Conservation (phyloP, 208 protist genomes). For the Blastocrithidia nonstop region DNA sequence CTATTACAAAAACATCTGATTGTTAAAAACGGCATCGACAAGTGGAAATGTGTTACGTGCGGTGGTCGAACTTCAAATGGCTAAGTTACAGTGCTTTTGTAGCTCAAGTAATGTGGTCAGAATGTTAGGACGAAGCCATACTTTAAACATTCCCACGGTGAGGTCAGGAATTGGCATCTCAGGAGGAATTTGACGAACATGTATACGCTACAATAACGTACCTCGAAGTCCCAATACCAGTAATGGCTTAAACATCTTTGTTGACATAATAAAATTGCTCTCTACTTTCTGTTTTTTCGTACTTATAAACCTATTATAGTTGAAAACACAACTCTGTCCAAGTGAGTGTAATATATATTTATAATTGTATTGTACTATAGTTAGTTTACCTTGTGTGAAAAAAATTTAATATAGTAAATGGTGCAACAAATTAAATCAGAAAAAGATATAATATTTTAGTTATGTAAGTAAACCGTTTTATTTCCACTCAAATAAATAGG, state of each 20-base stretch:
- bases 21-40: constrained; percentile 54
- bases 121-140: constrained; percentile 72
- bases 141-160: constrained; percentile 49
- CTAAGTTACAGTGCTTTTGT: constrained; percentile 57
- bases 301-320: not conserved
- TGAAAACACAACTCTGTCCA: not conserved
- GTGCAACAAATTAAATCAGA: not conserved
- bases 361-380: no score
- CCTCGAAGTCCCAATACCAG: constrained; percentile 75
- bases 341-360: not conserved
- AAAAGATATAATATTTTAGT: not conserved
- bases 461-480: not conserved
- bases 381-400: not conserved
- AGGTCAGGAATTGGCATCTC: constrained; percentile 51
- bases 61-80: constrained; percentile 81
- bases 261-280: constrained; percentile 6
- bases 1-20: not conserved
- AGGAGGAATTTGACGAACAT: constrained; percentile 28
- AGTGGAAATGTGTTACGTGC: constrained; percentile 67
- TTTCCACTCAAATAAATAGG: not conserved
- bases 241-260: constrained; percentile 37
- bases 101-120: constrained; percentile 36
- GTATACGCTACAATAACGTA: constrained; percentile 72
- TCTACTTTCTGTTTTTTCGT: not conserved
- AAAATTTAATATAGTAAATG: constrained; percentile 5